Evolutionary conservation across 495 filamentous ascomycete genomes (phyloP).

Genomic region (Astrothelium macrocarpum): DNA sequence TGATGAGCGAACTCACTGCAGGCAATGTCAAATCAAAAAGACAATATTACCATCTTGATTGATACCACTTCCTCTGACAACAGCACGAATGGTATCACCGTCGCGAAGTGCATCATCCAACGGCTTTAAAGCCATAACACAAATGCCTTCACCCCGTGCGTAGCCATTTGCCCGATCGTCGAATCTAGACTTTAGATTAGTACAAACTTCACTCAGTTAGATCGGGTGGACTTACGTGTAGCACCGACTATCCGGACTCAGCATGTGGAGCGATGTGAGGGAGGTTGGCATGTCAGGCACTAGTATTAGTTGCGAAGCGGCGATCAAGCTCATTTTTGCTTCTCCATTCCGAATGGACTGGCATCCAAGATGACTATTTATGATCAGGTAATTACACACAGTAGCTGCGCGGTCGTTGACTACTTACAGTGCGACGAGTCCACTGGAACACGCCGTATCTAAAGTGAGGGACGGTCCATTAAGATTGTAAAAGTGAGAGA

Average conservation of each 20-base stretch:
- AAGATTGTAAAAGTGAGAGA: conserved; percentile 4
- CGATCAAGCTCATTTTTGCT: conserved; percentile 6
- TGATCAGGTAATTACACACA: not conserved
- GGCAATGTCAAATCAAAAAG: not conserved
- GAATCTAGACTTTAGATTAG: conserved; percentile 6
- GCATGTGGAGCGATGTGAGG: conserved; percentile 10
- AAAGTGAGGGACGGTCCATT: conserved; percentile 3
- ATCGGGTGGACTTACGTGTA: conserved; percentile 12
- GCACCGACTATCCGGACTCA: conserved; percentile 31
- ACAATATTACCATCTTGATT: conserved; percentile 9
- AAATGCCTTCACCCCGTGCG: conserved; percentile 31
- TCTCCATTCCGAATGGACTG: conserved; percentile 5
- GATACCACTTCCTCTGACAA: conserved; percentile 8
- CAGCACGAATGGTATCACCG: conserved; percentile 32
- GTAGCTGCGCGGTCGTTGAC: not conserved
- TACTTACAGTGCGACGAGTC: conserved; percentile 2
- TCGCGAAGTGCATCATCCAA: conserved; percentile 29
- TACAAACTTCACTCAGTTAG: not conserved
- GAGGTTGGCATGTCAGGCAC: conserved; percentile 6
- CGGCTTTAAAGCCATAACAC: conserved; percentile 33
- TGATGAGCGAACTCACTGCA: not conserved
- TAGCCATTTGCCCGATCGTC: conserved; percentile 35
- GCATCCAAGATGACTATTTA: conserved; percentile 6
- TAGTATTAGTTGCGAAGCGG: conserved; percentile 5
- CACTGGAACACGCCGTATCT: conserved; percentile 7